Base-by-base conservation (phyloP, 2,329 filamentous ascomycete species). In the Clonostachys solani region DNA sequence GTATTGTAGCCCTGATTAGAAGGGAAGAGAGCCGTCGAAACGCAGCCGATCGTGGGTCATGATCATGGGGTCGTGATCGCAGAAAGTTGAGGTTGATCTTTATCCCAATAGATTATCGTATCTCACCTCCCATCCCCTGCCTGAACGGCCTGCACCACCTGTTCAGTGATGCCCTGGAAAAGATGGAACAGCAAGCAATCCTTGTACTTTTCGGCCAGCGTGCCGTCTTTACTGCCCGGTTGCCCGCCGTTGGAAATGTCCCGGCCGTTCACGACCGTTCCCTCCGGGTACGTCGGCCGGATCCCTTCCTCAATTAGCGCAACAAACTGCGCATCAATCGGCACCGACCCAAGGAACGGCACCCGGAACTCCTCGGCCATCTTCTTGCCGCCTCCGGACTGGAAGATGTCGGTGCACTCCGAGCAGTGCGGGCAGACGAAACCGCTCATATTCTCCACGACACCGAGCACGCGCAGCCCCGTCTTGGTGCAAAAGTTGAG, bases 381-480 rank as follows among this genome's bases (percentile, higher is more conserved):
- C 19, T 87, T 79, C 64, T 89, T 75, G 8, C 94, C 94, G 5
- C 94, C 94, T 5, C 94, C 94, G 47, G 88, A 92, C 45, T 86
- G 90, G 64, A 99, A 99, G 45, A 97, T 81, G 67, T 97, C 89
- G 45, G 89, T 96, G 67, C 92, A 95, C 64, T 96, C 91, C 44
- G 80, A 80, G 65, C 84, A 87, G 60, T 86, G 80, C 7, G 83
- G 83, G 60, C 89, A 94, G n/a, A 94, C 87, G 57, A 89, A 95
- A 3, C 89, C 89, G 54, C 85, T 86, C 94, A 99, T 97, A 64
- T 99, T 99, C 71, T 99, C 94, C 42, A 99, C 80, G 1, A 99
- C 92, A 0, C 94, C 94, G 12, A 97, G 73, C 35, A 95, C 83
- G 3, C 78, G 75, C 43, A 96, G 84, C 33, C 81, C 80, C 2